Evolutionary conservation across 371 early-diverging fungal genomes (phyloP).

Genomic region (Rhizopus stolonifer): DNA sequence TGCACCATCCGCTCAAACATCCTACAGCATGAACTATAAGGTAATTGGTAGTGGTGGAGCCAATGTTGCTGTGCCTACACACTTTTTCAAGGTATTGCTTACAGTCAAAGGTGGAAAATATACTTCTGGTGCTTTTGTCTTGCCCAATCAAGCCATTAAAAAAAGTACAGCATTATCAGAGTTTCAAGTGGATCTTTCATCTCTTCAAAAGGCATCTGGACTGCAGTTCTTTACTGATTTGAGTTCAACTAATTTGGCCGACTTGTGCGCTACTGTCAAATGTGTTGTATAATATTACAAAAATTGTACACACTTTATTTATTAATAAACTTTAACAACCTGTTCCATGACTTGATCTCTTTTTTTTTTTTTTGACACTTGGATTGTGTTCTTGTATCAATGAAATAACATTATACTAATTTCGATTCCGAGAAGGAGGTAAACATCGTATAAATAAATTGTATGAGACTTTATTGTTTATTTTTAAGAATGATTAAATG

Average conservation of each 20-base stretch:
- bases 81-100: conserved; percentile 84
- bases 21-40: conserved; percentile 51
- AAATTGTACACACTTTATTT: no score
- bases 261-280: conserved; percentile 30
- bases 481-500: no score
- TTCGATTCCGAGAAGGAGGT: no score
- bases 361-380: no score
- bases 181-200: conserved; percentile 69
- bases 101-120: conserved; percentile 37
- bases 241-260: conserved; percentile 38
- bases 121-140: conserved; percentile 70
- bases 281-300: not conserved
- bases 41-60: conserved; percentile 78
- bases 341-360: no score
- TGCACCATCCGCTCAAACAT: conserved; percentile 2
- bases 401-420: no score
- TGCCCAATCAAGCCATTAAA: conserved; percentile 80
- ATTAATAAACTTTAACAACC: no score
- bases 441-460: no score
- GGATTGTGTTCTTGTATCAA: no score
- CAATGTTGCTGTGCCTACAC: conserved; percentile 88
- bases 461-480: no score
- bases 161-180: conserved; percentile 55
- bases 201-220: conserved; percentile 74
- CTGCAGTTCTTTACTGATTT: conserved; percentile 68